Conservation (phyloP, 768 basidiomycete genomes). For the Podaxis sp. region DNA sequence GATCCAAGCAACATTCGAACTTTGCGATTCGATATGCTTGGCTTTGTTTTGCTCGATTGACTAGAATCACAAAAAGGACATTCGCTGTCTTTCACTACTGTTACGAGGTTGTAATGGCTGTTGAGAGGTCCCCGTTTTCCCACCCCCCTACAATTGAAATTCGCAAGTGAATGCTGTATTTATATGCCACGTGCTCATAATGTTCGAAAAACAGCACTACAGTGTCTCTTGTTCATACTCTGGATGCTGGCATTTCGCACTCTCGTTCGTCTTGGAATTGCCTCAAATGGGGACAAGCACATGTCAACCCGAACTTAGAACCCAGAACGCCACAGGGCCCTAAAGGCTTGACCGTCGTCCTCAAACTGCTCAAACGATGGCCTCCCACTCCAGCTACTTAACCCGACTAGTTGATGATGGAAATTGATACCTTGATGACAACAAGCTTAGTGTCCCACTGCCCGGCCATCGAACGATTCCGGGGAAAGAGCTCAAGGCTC, state of each 20-base stretch:
- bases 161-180: background rate
- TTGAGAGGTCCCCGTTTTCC: background rate
- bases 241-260: conserved; percentile 1
- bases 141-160: background rate
- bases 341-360: background rate
- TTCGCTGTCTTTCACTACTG: background rate
- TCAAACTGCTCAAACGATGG: background rate
- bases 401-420: conserved; percentile 2
- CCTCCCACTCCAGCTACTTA: background rate
- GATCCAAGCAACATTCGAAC: too few species aligned
- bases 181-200: background rate
- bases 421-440: background rate
- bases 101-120: background rate
- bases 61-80: too few species aligned
- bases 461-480: background rate
- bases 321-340: background rate
- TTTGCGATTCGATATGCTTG: too few species aligned
- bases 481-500: background rate
- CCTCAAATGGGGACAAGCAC: background rate
- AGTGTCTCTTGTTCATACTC: background rate
- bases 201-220: background rate
- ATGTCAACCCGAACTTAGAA: background rate
- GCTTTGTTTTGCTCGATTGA: too few species aligned
- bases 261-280: background rate
- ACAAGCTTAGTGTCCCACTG: background rate